These are phyloP conservation scores for Fusarium coicis DNA, from an alignment of 2,329 filamentous ascomycete genomes.

Conservation along the genomic window DNA sequence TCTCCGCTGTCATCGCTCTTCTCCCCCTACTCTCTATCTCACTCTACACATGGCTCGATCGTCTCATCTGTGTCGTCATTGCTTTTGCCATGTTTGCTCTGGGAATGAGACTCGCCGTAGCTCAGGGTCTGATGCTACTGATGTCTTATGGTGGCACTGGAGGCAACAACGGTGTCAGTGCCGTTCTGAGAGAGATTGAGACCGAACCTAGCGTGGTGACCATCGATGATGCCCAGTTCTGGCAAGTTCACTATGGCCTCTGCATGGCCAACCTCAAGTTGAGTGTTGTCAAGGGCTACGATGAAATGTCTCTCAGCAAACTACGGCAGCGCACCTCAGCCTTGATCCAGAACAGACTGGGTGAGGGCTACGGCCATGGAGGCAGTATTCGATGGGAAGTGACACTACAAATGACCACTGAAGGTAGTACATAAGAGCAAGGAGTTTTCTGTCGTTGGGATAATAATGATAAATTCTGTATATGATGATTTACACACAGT, in stretches of 20 bases:
- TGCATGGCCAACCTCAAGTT: conserved; percentile 96
- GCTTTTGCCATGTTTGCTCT: conserved; percentile 89
- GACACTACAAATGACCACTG: conserved; percentile 77
- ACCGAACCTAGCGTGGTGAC: conserved; percentile 78
- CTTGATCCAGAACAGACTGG: conserved; percentile 85
- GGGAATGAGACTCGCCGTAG: conserved; percentile 83
- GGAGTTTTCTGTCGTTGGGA: not conserved
- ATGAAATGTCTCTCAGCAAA: conserved; percentile 77
- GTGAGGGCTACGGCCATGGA: conserved; percentile 85
- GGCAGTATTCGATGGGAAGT: conserved; percentile 91
- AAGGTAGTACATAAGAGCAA: conserved; percentile 38
- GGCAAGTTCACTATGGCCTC: conserved; percentile 97
- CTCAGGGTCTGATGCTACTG: conserved; percentile 91
- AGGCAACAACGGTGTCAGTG: conserved; percentile 65
- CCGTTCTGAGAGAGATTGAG: conserved; percentile 87
- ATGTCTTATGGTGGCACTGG: conserved; percentile 77
- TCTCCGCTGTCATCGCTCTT: conserved; percentile 81
- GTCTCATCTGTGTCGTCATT: conserved; percentile 81
- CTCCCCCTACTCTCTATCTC: conserved; percentile 83
- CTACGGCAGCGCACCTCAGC: conserved; percentile 80
- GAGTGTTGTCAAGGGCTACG: conserved; percentile 70
- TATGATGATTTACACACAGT: not conserved
- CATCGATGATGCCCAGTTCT: conserved; percentile 93
- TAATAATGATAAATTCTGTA: not conserved
- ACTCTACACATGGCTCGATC: conserved; percentile 87